Conservation (phyloP, 2,329 filamentous ascomycete species). For the Cercospora berteroae region DNA sequence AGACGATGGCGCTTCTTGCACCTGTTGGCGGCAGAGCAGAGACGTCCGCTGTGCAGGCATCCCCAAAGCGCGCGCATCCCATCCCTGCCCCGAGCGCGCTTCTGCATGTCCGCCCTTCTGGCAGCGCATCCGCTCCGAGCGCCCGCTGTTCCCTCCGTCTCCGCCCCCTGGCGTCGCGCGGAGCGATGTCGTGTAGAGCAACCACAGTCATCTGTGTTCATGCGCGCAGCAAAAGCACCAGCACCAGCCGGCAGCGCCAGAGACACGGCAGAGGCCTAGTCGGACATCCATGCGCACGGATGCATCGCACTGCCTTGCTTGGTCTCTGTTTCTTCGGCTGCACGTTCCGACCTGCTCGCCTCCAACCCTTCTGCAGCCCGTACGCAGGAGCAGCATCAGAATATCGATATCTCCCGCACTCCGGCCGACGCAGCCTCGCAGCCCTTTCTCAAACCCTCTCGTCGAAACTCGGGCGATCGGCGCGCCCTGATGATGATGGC, state of each 20-base stretch:
- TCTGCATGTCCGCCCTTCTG: neutral
- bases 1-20: neutral
- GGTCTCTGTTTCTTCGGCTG: slow-evolving; percentile 2
- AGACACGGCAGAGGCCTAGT: neutral
- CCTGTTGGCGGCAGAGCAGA: neutral
- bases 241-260: neutral
- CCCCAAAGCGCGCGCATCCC: neutral
- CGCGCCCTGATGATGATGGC: neutral
- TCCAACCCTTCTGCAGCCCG: neutral
- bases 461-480: neutral
- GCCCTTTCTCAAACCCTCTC: neutral
- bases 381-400: neutral
- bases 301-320: neutral
- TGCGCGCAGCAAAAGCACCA: neutral
- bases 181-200: neutral
- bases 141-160: neutral
- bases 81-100: neutral
- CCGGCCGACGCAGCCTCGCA: neutral
- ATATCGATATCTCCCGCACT: neutral
- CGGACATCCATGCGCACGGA: neutral
- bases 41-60: neutral
- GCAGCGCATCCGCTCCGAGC: neutral
- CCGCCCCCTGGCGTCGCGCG: neutral
- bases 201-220: too few relatives aligned
- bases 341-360: neutral